phyloP scores from a whole-genome alignment of 208 protist species.

The Sergeia podlipaevii region DNA sequence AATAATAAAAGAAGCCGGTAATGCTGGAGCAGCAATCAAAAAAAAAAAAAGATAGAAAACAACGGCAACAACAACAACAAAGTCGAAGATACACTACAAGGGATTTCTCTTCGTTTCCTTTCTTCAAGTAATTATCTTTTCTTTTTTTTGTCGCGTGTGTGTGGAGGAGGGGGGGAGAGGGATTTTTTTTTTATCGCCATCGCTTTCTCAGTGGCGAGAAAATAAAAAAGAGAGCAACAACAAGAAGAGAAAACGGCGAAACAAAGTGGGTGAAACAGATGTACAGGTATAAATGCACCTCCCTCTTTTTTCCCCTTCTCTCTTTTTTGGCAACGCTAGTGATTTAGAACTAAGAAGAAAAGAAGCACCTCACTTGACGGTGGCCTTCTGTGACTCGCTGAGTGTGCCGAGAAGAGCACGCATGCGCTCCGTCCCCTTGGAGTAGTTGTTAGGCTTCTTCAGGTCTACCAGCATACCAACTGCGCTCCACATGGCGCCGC shows the following conservation, averaged over 20 bases:
- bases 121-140: background rate
- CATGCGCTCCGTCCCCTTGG: conserved; percentile 83
- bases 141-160: background rate
- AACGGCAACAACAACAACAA: conserved; percentile 9
- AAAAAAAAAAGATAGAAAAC: conserved; percentile 11
- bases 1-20: conserved; percentile 3
- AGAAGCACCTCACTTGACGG: background rate
- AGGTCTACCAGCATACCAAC: conserved; percentile 75
- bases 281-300: no score
- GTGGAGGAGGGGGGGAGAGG: background rate
- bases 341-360: background rate
- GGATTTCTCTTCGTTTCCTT: background rate
- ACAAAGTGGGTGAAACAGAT: no score
- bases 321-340: background rate
- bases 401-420: conserved; percentile 52
- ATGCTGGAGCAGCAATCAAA: no score
- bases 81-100: background rate
- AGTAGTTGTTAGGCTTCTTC: conserved; percentile 72
- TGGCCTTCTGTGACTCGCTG: conserved; percentile 11
- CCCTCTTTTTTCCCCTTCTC: background rate
- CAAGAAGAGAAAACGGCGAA: no score
- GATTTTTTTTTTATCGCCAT: conserved; percentile 6
- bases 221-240: no score
- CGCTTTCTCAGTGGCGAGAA: no score
- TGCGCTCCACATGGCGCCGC: conserved; percentile 57